phyloP scores from a whole-genome alignment of 1,139 yeast genomes.

The Scheffersomyces titani region DNA sequence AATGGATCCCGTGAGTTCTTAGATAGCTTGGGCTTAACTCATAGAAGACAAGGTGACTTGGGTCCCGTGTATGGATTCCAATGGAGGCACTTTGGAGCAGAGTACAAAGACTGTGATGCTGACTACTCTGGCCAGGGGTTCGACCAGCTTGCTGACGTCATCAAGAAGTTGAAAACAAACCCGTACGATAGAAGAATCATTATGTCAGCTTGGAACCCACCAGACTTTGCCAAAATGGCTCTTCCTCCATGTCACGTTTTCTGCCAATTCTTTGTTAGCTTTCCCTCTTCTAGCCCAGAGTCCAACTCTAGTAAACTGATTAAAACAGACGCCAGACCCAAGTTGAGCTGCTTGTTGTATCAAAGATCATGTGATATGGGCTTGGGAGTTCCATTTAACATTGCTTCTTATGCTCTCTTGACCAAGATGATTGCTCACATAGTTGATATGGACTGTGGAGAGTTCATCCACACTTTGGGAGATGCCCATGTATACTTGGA shows the following conservation, averaged over 20 bases:
- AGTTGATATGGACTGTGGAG: slow-evolving; percentile 93
- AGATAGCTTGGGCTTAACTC: slow-evolving; percentile 75
- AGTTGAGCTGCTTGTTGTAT: slow-evolving; percentile 82
- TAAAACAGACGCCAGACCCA: slow-evolving; percentile 45
- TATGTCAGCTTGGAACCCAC: slow-evolving; percentile 98
- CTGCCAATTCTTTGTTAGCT: slow-evolving; percentile 89
- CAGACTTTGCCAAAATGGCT: slow-evolving; percentile 92
- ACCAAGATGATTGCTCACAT: slow-evolving; percentile 96
- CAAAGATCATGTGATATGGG: slow-evolving; percentile 99
- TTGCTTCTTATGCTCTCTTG: slow-evolving; percentile 91
- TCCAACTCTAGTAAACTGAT: slow-evolving; percentile 15
- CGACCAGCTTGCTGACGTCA: slow-evolving; percentile 83
- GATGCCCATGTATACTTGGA: slow-evolving; percentile 94
- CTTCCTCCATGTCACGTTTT: slow-evolving; percentile 98
- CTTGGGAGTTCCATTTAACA: slow-evolving; percentile 95
- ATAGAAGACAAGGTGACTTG: slow-evolving; percentile 88
- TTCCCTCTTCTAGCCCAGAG: slow-evolving; percentile 49
- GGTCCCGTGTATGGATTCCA: slow-evolving; percentile 99
- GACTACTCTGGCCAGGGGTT: slow-evolving; percentile 87
- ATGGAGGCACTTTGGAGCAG: slow-evolving; percentile 99
- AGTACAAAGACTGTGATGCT: slow-evolving; percentile 79
- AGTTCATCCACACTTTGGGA: slow-evolving; percentile 92
- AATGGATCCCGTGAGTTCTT: slow-evolving; percentile 94
- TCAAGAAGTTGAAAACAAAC: slow-evolving; percentile 75
- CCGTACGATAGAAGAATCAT: slow-evolving; percentile 95